phyloP scores from a whole-genome alignment of 768 basidiomycete species.

The Mycena filopes region DNA sequence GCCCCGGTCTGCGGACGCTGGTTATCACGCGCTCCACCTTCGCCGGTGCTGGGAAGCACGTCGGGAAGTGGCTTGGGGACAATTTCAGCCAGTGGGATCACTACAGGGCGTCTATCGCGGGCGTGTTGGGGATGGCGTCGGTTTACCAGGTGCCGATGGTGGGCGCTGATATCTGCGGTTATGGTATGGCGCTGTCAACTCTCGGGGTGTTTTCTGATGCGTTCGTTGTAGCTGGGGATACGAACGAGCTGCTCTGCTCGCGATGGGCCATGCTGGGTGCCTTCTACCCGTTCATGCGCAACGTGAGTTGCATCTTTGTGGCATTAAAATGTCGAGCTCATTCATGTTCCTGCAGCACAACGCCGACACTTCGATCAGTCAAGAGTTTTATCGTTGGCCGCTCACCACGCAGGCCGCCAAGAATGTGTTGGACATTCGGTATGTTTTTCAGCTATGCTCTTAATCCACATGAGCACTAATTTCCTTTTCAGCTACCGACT shows the following conservation, averaged over 20 bases:
- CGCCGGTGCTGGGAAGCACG: slow-evolving; percentile 70
- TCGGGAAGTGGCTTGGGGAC: slow-evolving; percentile 83
- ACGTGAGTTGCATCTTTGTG: slow-evolving; percentile 53
- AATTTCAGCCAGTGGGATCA: slow-evolving; percentile 69
- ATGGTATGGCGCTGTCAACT: slow-evolving; percentile 48
- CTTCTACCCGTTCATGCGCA: slow-evolving; percentile 84
- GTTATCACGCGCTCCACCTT: slow-evolving; percentile 82
- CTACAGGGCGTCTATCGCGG: slow-evolving; percentile 69
- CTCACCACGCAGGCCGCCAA: slow-evolving; percentile 66
- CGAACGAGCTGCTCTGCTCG: slow-evolving; percentile 75
- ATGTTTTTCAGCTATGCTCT: slow-evolving; percentile 31
- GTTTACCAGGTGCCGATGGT: slow-evolving; percentile 81
- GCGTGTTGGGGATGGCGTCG: slow-evolving; percentile 72
- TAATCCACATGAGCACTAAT: background rate
- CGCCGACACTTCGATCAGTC: slow-evolving; percentile 58
- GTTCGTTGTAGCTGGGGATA: slow-evolving; percentile 56
- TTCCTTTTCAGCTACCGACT: slow-evolving; percentile 60
- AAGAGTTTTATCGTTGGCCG: slow-evolving; percentile 78
- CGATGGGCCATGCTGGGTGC: slow-evolving; percentile 83
- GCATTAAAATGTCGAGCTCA: background rate
- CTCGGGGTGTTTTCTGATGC: background rate
- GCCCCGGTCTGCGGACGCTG: slow-evolving; percentile 68
- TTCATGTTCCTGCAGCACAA: slow-evolving; percentile 21
- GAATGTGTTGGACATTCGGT: slow-evolving; percentile 71
- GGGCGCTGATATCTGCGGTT: slow-evolving; percentile 80